Conservation (phyloP, 345 rosid species). For the Gynandropsis gynandra region DNA sequence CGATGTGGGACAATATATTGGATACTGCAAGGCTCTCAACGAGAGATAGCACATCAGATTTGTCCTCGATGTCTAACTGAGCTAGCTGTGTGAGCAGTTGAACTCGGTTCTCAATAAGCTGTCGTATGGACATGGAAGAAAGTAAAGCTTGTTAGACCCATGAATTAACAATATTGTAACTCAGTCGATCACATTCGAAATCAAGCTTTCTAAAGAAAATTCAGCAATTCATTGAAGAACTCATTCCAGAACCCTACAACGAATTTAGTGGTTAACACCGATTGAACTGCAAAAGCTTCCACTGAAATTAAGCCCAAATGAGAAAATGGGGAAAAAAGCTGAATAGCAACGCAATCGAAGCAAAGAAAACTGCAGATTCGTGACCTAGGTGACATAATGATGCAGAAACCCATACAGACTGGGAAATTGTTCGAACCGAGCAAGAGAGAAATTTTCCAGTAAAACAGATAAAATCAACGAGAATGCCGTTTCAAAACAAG, state of each 20-base stretch:
- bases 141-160: conserved; percentile 13
- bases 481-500: not conserved
- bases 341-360: not conserved
- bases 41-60: conserved; percentile 41
- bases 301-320: not conserved
- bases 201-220: not conserved
- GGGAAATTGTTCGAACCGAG: too few species aligned
- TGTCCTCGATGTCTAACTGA: conserved; percentile 38
- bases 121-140: conserved; percentile 12
- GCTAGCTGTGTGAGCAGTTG: conserved; percentile 43
- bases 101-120: conserved; percentile 68
- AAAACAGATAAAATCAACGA: not conserved
- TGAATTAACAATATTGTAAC: not conserved
- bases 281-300: conserved; percentile 3
- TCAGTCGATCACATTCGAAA: not conserved
- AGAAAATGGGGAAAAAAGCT: not conserved
- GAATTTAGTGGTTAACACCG: not conserved
- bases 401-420: too few species aligned
- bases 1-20: conserved; percentile 18
- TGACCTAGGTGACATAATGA: too few species aligned
- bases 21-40: conserved; percentile 63
- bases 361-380: not conserved
- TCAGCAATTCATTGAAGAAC: conserved; percentile 4
- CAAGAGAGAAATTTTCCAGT: too few species aligned
- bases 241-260: not conserved